Evolutionary conservation across 2,329 filamentous ascomycete genomes (phyloP).

Genomic region (Aureobasidium sp.): DNA sequence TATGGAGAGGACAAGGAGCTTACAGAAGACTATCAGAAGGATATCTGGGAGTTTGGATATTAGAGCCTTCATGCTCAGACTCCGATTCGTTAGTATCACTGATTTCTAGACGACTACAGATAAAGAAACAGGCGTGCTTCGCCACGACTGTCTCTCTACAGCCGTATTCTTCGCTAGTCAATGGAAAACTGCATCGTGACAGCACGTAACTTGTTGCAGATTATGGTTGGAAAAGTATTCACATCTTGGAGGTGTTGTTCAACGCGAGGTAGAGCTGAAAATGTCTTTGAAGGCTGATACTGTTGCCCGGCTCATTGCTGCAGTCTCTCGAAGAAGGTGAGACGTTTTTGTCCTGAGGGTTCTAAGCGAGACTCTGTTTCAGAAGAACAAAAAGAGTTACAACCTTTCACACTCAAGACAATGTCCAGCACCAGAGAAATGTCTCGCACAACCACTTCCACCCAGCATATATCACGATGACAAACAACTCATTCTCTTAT

Average conservation of each 20-base stretch:
- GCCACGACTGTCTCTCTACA: too few species aligned
- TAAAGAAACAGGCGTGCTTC: too few species aligned
- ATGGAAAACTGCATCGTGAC: too few species aligned
- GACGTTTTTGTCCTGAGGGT: background rate
- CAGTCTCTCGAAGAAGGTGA: background rate
- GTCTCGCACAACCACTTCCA: background rate
- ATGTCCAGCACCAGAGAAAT: background rate
- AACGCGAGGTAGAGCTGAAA: background rate
- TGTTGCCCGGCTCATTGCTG: background rate
- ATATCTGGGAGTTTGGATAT: slow-evolving; percentile 60
- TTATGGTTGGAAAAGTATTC: too few species aligned
- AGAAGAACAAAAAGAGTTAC: too few species aligned
- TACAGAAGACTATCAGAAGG: slow-evolving; percentile 77
- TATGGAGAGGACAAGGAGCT: slow-evolving; percentile 71
- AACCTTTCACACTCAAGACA: background rate
- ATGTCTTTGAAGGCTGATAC: background rate
- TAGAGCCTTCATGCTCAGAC: background rate
- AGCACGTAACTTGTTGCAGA: too few species aligned
- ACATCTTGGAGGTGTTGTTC: too few species aligned
- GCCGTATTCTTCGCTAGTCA: too few species aligned
- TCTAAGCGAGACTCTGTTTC: background rate
- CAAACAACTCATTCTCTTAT: background rate
- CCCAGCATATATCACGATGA: background rate
- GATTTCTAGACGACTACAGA: too few species aligned
- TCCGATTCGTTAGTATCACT: too few species aligned